Conservation (phyloP, 495 filamentous ascomycete genomes). For the Podospora tetraspora region DNA sequence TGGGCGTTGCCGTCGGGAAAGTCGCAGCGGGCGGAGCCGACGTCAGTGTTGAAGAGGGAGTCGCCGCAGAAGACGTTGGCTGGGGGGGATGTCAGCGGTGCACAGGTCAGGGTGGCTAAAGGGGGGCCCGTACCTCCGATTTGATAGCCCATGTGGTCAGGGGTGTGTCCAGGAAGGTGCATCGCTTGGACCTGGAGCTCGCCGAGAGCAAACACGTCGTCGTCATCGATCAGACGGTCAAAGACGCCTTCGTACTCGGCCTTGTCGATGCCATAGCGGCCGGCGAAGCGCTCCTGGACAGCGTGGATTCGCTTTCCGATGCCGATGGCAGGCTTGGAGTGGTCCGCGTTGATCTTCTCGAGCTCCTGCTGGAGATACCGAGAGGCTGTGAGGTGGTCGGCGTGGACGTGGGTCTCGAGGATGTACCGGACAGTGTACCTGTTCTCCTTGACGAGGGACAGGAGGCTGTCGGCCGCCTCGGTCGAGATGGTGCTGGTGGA, state of each 20-base stretch:
- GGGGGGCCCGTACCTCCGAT: conserved; percentile 39
- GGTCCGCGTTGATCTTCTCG: conserved; percentile 6
- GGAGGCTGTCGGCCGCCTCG: conserved; percentile 43
- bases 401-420: conserved; percentile 58
- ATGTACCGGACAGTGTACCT: conserved; percentile 46
- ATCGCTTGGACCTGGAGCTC: conserved; percentile 41
- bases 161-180: conserved; percentile 58
- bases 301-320: conserved; percentile 52
- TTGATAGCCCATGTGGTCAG: conserved; percentile 56
- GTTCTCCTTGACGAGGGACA: conserved; percentile 36
- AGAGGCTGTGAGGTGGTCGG: conserved; percentile 57
- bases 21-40: conserved; percentile 56
- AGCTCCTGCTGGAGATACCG: conserved; percentile 49
- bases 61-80: conserved; percentile 60
- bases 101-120: background rate
- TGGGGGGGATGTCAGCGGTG: background rate
- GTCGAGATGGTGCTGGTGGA: conserved; percentile 44
- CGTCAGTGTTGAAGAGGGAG: conserved; percentile 54
- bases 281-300: conserved; percentile 47
- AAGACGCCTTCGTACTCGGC: conserved; percentile 44
- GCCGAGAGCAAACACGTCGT: conserved; percentile 49
- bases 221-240: conserved; percentile 49
- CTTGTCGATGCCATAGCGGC: conserved; percentile 40
- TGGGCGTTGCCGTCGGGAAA: conserved; percentile 53
- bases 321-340: conserved; percentile 36